Conservation (phyloP, 192 early-diverging fungal species). For the Lunasporangiospora selenospora region DNA sequence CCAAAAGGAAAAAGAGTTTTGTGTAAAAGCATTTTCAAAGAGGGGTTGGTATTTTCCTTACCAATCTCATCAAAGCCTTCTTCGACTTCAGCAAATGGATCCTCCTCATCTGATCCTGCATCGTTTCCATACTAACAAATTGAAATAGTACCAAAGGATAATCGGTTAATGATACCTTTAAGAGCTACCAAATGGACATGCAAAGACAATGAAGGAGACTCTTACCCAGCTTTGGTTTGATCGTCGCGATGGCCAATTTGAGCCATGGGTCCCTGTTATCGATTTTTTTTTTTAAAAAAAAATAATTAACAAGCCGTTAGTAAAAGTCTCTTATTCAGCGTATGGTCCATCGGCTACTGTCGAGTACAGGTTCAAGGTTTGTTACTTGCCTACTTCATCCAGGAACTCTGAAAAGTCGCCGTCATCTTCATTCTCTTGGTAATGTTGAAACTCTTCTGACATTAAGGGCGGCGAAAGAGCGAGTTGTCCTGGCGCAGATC, state of each 20-base stretch:
- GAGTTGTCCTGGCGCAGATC: slow-evolving; percentile 39
- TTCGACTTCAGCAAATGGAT: slow-evolving; percentile 56
- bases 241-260: slow-evolving; percentile 17
- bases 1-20: neutral
- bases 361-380: too few relatives aligned
- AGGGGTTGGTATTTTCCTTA: slow-evolving; percentile 14
- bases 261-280: slow-evolving; percentile 14
- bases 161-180: neutral
- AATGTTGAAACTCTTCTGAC: slow-evolving; percentile 20
- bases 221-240: slow-evolving; percentile 53
- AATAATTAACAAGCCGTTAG: too few relatives aligned
- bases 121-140: slow-evolving; percentile 43
- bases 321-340: too few relatives aligned
- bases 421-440: slow-evolving; percentile 37
- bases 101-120: slow-evolving; percentile 53
- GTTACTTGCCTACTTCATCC: slow-evolving; percentile 7
- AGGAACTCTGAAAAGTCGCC: slow-evolving; percentile 44
- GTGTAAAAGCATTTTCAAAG: neutral
- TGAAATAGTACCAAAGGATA: neutral
- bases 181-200: neutral
- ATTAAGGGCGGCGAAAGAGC: slow-evolving; percentile 9
- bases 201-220: neutral
- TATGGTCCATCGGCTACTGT: too few relatives aligned
- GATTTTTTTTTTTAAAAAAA: too few relatives aligned
- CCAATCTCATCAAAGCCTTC: slow-evolving; percentile 58